These are phyloP conservation scores for Fusarium hostae DNA, from an alignment of 2,329 filamentous ascomycete genomes.

Conservation along the genomic window DNA sequence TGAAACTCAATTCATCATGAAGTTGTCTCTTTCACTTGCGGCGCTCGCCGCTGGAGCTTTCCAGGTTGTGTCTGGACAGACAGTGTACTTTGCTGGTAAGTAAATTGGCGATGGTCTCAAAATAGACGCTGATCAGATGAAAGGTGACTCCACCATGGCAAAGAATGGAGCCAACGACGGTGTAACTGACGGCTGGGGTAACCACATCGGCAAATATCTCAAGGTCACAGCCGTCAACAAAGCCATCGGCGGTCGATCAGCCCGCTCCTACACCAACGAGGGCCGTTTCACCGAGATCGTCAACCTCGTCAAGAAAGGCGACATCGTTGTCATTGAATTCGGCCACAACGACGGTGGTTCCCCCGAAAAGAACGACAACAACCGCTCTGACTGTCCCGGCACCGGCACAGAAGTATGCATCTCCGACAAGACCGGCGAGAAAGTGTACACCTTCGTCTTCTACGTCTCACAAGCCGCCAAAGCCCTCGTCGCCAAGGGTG, in stretches of 20 bases:
- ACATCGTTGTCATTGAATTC: slow-evolving; percentile 77
- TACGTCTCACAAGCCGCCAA: slow-evolving; percentile 69
- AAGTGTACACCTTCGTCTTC: slow-evolving; percentile 68
- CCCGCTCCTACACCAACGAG: slow-evolving; percentile 74
- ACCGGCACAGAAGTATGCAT: slow-evolving; percentile 63
- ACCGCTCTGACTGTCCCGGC: slow-evolving; percentile 68
- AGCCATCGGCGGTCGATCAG: slow-evolving; percentile 73
- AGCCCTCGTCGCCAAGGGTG: slow-evolving; percentile 65
- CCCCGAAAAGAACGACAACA: slow-evolving; percentile 65
- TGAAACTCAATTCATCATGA: slow-evolving; percentile 31
- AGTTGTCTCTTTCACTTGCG: slow-evolving; percentile 30
- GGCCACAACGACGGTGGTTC: slow-evolving; percentile 78
- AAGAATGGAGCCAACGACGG: slow-evolving; percentile 55
- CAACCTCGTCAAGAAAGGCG: slow-evolving; percentile 62
- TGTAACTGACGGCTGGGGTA: slow-evolving; percentile 68
- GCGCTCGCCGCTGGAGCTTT: slow-evolving; percentile 32
- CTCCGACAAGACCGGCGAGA: slow-evolving; percentile 52
- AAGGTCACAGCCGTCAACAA: slow-evolving; percentile 64
- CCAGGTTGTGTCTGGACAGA: slow-evolving; percentile 19
- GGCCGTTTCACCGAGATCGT: slow-evolving; percentile 70
- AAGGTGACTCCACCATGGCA: slow-evolving; percentile 70
- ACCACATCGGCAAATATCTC: slow-evolving; percentile 65
- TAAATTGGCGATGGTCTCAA: too few relatives aligned
- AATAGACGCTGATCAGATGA: background rate
- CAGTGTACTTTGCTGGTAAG: slow-evolving; percentile 59